These are phyloP conservation scores for Neoascochyta sp. DNA, from an alignment of 2,329 filamentous ascomycete species.

Conservation along the genomic window DNA sequence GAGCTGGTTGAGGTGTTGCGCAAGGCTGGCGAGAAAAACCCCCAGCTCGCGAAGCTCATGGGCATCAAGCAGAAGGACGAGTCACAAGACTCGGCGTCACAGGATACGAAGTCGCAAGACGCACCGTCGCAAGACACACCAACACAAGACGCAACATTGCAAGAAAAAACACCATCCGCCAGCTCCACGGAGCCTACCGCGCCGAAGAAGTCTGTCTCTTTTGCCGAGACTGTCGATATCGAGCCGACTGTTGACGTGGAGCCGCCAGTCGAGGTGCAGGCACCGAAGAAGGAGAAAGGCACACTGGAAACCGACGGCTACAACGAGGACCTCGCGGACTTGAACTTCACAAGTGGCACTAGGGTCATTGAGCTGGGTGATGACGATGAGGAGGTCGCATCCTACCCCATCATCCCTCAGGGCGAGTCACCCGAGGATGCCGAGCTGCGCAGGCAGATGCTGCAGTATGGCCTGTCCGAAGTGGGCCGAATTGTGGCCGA, in stretches of 20 bases:
- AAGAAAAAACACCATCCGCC: background rate
- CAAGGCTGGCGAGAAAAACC: constrained; percentile 64
- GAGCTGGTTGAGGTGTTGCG: constrained; percentile 68
- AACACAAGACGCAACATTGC: background rate
- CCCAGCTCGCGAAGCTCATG: constrained; percentile 21
- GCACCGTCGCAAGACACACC: background rate
- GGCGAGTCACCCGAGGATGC: constrained; percentile 80
- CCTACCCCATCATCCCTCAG: constrained; percentile 60
- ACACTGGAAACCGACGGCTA: constrained; percentile 18
- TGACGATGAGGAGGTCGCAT: constrained; percentile 39
- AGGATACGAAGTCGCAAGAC: constrained; percentile 1
- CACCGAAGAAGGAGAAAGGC: constrained; percentile 5
- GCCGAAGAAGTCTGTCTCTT: constrained; percentile 59
- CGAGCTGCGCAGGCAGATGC: constrained; percentile 77
- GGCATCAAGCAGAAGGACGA: constrained; percentile 3
- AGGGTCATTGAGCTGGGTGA: constrained; percentile 45
- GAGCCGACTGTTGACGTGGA: too few relatives aligned
- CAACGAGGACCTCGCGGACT: constrained; percentile 24
- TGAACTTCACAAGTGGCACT: constrained; percentile 30
- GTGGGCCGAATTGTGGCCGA: constrained; percentile 91
- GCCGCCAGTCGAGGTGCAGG: constrained; percentile 47
- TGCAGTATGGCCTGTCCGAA: constrained; percentile 82
- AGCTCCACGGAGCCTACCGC: background rate
- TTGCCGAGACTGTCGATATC: constrained; percentile 56
- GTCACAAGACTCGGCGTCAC: background rate